A percentile compares a stretch with the other conserved stretches of the same genome.
Conservation (phyloP, 768 basidiomycete species). For the Gymnopilus junonius region DNA sequence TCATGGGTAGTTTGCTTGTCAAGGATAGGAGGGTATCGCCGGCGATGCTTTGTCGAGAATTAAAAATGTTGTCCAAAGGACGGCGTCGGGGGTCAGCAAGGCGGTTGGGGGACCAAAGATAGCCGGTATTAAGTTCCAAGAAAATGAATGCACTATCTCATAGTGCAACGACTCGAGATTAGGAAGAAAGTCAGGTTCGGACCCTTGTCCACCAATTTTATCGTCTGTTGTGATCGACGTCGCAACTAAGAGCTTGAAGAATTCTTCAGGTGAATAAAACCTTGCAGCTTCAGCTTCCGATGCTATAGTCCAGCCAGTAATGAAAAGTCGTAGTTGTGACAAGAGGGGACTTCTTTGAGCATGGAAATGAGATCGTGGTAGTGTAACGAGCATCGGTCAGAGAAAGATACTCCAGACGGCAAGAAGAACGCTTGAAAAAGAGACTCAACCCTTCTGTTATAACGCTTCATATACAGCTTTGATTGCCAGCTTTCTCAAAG, state of each 20-base stretch:
- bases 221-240: not conserved
- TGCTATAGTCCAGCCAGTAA: not conserved
- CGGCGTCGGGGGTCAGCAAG: not conserved
- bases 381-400: not conserved
- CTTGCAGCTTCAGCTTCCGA: no score
- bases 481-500: not conserved
- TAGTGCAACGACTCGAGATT: not conserved
- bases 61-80: not conserved
- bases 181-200: not conserved
- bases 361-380: not conserved
- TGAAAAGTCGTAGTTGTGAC: no score
- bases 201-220: not conserved
- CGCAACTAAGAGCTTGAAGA: not conserved
- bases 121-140: not conserved
- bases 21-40: not conserved
- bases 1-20: not conserved
- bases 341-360: not conserved
- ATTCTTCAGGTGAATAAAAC: not conserved
- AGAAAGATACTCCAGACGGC: not conserved
- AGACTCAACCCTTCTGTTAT: not conserved
- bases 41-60: not conserved
- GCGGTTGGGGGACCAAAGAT: not conserved
- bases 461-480: not conserved
- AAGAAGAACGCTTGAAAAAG: not conserved
- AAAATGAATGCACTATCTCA: not conserved